Evolutionary conservation across 257 asterid species (phyloP).

Genomic region (Cinchona pubescens): DNA sequence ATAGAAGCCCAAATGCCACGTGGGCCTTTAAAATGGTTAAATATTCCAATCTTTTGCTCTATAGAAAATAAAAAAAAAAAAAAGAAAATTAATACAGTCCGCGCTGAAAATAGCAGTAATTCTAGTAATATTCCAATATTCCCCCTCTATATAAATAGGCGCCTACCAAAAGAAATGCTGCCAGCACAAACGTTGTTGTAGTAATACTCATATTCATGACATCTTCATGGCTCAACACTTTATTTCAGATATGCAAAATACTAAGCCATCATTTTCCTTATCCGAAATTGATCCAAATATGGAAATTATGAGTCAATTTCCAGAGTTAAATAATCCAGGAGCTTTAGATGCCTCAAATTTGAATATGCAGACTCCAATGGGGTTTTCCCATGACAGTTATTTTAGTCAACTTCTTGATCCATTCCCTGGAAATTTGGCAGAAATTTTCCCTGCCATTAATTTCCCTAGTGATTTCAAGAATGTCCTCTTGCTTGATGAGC

Average conservation of each 20-base stretch:
- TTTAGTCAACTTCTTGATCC: constrained; percentile 25
- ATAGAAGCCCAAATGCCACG: constrained; percentile 41
- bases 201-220: no score
- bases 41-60: constrained; percentile 2
- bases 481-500: constrained; percentile 16
- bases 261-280: constrained; percentile 32
- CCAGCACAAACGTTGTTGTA: constrained; percentile 1
- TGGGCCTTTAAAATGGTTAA: constrained; percentile 29
- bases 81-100: not conserved
- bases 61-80: not conserved
- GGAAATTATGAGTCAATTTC: constrained; percentile 38
- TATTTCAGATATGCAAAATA: constrained; percentile 31
- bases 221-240: constrained; percentile 41
- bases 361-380: constrained; percentile 31
- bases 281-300: constrained; percentile 43
- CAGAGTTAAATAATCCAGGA: constrained; percentile 34
- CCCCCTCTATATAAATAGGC: constrained; percentile 21
- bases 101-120: not conserved
- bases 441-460: constrained; percentile 31
- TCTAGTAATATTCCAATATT: no score
- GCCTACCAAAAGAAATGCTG: constrained; percentile 1
- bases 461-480: constrained; percentile 23
- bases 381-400: constrained; percentile 33
- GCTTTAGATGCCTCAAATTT: constrained; percentile 22
- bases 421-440: constrained; percentile 36